Conservation (phyloP, 2,329 filamentous ascomycete species). For the Juglanconis sp. region DNA sequence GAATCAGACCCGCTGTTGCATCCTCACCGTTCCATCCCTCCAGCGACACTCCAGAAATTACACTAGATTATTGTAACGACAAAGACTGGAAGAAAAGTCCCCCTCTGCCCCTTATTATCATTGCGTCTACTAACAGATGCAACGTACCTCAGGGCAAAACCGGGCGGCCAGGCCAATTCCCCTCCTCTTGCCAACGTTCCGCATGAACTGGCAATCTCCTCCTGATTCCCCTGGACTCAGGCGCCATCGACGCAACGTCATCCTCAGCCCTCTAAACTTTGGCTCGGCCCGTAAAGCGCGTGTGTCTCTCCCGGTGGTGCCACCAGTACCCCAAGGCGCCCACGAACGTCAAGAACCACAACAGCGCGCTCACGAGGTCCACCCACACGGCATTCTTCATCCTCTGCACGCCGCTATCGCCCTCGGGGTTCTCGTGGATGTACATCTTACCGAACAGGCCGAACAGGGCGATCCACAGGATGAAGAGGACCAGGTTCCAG, state of each 20-base stretch:
- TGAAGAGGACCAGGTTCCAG: slow-evolving; percentile 70
- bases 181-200: too few relatives aligned
- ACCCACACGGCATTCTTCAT: slow-evolving; percentile 91
- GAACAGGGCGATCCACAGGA: slow-evolving; percentile 80
- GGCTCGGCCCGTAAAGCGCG: slow-evolving; percentile 58
- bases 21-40: slow-evolving; percentile 30
- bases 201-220: too few relatives aligned
- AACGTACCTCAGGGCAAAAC: too few relatives aligned
- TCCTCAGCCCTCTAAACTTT: slow-evolving; percentile 37
- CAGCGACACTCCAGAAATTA: background rate
- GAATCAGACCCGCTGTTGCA: background rate
- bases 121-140: too few relatives aligned
- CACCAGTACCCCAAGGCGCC: slow-evolving; percentile 59
- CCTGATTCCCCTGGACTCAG: too few relatives aligned
- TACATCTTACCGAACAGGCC: slow-evolving; percentile 80
- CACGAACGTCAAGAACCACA: slow-evolving; percentile 68
- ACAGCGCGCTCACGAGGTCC: slow-evolving; percentile 67
- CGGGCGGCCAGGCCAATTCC: too few relatives aligned
- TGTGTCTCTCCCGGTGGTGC: slow-evolving; percentile 48
- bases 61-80: too few relatives aligned
- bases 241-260: too few relatives aligned
- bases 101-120: too few relatives aligned
- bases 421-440: slow-evolving; percentile 65
- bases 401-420: slow-evolving; percentile 59
- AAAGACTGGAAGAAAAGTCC: too few relatives aligned